Evolutionary conservation across 306 rosid species (phyloP), one percentile per base, ranked within the genome.

Genomic region (Morella rubra): DNA sequence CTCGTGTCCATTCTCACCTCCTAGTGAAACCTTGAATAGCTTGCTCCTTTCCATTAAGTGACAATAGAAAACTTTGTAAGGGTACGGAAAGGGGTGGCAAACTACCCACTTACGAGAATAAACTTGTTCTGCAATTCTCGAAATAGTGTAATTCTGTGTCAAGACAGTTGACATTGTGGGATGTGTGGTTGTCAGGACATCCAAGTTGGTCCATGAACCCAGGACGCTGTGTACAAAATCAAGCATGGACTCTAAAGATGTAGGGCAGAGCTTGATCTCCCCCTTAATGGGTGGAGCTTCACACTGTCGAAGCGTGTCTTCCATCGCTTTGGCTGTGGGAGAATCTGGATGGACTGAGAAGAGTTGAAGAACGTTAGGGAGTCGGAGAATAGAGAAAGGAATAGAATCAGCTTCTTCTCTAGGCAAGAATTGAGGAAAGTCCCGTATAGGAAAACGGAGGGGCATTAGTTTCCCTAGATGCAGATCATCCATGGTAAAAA

Each of bases 261-360:
- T 88, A 3, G 75, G 92, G 66, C 96, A 90, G 0, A 24, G 69
- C 83, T 83, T 85, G 55, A 80, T 90, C 81, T 90, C 91, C 12
- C 88, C 93, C 1, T 60, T 75, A 18, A 81, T 68, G 75, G 88
- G 66, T 40, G 22, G 53, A 40, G 47, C 45, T 69, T 83, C 87
- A 27, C 96, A 90, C 19, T 79, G 73, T 45, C 52, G 72, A 20
- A 86, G 87, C 55, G 89, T 79, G 58, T 14, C 20, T 37, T 56
- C 83, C 86, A 90, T 82, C 60, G 81, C 71, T 18, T 76, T 74
- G 16, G 78, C 91, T 5, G 76, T 50, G 24, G 80, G 73, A 52
- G 96, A 86, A 54, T 74, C 86, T 54, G 73, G 27, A 46, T 81
- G 41, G 81, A 85, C 49, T 46, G 91, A 86, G 71, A 88, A 82